Conservation (phyloP, 192 early-diverging fungal species). For the Coemansia sp. region DNA sequence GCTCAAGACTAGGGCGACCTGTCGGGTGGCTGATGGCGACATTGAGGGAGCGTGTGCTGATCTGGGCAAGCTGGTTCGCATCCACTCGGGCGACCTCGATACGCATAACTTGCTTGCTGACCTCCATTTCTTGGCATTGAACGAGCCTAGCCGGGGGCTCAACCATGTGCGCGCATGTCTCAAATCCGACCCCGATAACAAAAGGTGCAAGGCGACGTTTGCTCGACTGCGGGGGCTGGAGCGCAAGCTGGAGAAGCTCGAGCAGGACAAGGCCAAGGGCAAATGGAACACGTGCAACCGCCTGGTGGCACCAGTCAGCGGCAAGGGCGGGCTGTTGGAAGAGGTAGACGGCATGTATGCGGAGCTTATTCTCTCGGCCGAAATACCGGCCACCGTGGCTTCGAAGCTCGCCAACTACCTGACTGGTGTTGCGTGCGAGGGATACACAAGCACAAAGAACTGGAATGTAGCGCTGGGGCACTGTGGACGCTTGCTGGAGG, state of each 20-base stretch:
- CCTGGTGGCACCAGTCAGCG: constrained; percentile 30
- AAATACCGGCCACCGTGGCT: constrained; percentile 20
- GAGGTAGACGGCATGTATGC: constrained; percentile 38
- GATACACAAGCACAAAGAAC: constrained; percentile 51
- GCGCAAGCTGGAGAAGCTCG: constrained; percentile 65
- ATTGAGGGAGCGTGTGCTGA: constrained; percentile 86
- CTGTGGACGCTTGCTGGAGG: constrained; percentile 69
- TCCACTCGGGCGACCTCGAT: constrained; percentile 66
- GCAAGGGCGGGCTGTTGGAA: constrained; percentile 37
- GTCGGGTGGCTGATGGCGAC: constrained; percentile 69
- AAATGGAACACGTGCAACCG: constrained; percentile 60
- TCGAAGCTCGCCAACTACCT: constrained; percentile 40
- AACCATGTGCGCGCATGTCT: constrained; percentile 80
- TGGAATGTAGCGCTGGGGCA: constrained; percentile 57
- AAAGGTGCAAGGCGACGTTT: constrained; percentile 77
- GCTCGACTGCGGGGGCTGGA: constrained; percentile 70
- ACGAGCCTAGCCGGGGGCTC: constrained; percentile 71
- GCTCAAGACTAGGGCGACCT: constrained; percentile 68
- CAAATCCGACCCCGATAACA: constrained; percentile 88
- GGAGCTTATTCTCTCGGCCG: constrained; percentile 19
- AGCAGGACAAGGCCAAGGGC: constrained; percentile 53
- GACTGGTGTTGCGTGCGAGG: constrained; percentile 43
- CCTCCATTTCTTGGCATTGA: constrained; percentile 66
- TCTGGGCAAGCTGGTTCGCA: constrained; percentile 68
- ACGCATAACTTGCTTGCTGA: constrained; percentile 64